A percentile compares a stretch with the other conserved stretches of the same genome.
phyloP scores from a whole-genome alignment of 1,284 basidiomycete genomes.

The Malassezia psittaci region DNA sequence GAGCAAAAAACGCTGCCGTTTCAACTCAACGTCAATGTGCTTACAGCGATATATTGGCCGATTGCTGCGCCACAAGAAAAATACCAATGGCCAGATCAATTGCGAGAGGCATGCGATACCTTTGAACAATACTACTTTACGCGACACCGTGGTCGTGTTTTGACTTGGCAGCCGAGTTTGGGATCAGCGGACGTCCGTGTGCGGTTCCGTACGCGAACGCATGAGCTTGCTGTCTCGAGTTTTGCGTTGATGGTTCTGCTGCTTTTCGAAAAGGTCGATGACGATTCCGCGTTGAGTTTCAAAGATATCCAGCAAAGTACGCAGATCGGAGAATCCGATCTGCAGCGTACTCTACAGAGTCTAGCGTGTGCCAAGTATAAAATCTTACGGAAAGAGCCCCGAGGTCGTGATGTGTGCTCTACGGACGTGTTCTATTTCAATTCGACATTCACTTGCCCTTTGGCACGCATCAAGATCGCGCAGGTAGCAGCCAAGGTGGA shows the following conservation, averaged over 20 bases:
- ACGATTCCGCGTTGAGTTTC: constrained; percentile 20
- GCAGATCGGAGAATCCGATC: constrained; percentile 62
- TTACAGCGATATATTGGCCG: constrained; percentile 46
- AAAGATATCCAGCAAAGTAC: constrained; percentile 23
- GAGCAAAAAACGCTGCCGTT: constrained; percentile 56
- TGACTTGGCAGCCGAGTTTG: constrained; percentile 88
- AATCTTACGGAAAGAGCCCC: constrained; percentile 79
- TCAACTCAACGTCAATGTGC: constrained; percentile 57
- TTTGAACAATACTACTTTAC: constrained; percentile 86
- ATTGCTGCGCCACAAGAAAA: constrained; percentile 28
- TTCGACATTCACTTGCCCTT: constrained; percentile 62
- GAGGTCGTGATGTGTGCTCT: constrained; percentile 66
- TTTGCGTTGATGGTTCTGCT: constrained; percentile 78
- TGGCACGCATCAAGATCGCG: constrained; percentile 87
- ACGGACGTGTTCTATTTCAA: constrained; percentile 86
- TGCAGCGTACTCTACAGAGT: constrained; percentile 84
- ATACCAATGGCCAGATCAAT: constrained; percentile 24
- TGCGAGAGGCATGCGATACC: constrained; percentile 51
- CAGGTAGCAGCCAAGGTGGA: constrained; percentile 80
- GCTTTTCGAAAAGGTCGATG: constrained; percentile 61
- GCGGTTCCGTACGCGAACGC: constrained; percentile 65
- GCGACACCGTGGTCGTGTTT: constrained; percentile 73
- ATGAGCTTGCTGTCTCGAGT: constrained; percentile 89
- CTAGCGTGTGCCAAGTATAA: constrained; percentile 95
- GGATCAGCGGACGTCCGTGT: constrained; percentile 84